A percentile compares a stretch with the other conserved stretches of the same genome.
Evolutionary conservation across 139 green algal species (phyloP).

Genomic region (Trebouxia sp.): DNA sequence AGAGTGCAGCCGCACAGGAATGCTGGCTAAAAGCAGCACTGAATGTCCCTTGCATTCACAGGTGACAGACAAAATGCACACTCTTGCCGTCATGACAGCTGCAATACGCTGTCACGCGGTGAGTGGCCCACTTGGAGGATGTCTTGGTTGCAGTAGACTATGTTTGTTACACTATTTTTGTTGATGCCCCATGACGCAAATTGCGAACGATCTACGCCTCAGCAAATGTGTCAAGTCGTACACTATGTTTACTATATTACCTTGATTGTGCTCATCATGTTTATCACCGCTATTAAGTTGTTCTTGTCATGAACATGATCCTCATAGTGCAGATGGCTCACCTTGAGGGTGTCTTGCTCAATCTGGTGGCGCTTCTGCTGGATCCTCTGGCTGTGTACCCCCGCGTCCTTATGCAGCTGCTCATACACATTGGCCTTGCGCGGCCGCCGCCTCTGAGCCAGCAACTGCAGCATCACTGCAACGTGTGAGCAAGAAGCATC

Average conservation of each 20-base stretch:
- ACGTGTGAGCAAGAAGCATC: no score
- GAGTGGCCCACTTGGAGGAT: no score
- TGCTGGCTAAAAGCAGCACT: no score
- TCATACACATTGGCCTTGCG: slow-evolving; percentile 20
- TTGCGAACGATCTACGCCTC: no score
- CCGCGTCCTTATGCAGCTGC: slow-evolving; percentile 22
- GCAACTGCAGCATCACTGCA: not conserved
- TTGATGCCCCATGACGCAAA: not conserved
- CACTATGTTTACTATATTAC: not conserved
- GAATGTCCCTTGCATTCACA: no score
- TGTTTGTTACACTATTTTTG: not conserved
- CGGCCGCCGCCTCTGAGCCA: not conserved
- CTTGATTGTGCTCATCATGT: not conserved
- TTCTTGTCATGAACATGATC: no score
- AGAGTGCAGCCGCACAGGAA: no score
- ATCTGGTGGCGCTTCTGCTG: slow-evolving; percentile 5
- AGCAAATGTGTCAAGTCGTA: not conserved
- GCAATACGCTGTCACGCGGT: no score
- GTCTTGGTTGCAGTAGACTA: not conserved
- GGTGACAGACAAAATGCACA: no score
- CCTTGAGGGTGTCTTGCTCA: slow-evolving; percentile 18
- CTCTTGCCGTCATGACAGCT: no score
- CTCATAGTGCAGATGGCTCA: not conserved
- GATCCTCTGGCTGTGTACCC: not conserved
- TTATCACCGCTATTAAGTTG: not conserved